A percentile compares a stretch with the other conserved stretches of the same genome.
These are phyloP conservation scores for Schwanniomyces occidentalis DNA, from an alignment of 805 yeast species.

Conservation along the genomic window DNA sequence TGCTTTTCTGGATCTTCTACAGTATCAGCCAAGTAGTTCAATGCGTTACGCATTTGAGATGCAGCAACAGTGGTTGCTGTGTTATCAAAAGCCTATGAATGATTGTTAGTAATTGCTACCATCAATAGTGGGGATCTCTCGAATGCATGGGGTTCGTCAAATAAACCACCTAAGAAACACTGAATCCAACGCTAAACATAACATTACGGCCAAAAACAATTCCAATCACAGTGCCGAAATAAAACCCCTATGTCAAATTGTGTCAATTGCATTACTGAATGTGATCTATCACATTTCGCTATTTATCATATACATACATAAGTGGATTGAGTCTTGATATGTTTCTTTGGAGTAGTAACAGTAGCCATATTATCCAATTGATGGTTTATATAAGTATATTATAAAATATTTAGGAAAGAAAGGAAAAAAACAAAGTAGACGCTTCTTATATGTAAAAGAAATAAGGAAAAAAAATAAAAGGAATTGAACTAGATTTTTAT, in stretches of 20 bases:
- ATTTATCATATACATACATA: conserved; percentile 48
- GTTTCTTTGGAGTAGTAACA: conserved; percentile 51
- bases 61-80: conserved; percentile 95
- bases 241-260: background rate
- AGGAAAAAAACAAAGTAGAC: too few species aligned
- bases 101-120: conserved; percentile 19
- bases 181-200: background rate
- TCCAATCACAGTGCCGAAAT: background rate
- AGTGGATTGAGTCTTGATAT: conserved; percentile 69
- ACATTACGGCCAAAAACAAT: background rate
- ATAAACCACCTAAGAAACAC: background rate
- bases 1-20: conserved; percentile 53
- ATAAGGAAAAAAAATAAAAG: too few species aligned
- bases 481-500: too few species aligned
- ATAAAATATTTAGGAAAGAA: too few species aligned
- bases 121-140: background rate
- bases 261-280: background rate
- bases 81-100: conserved; percentile 80
- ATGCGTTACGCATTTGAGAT: conserved; percentile 94
- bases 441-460: too few species aligned
- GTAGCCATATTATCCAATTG: too few species aligned
- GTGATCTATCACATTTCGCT: background rate
- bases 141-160: background rate
- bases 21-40: conserved; percentile 87
- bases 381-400: too few species aligned